Percentiles rank a stretch among this genome's conserved stretches.
phyloP scores from a whole-genome alignment of 2,329 filamentous ascomycete species.

The Chaetoscypha palmicola region DNA sequence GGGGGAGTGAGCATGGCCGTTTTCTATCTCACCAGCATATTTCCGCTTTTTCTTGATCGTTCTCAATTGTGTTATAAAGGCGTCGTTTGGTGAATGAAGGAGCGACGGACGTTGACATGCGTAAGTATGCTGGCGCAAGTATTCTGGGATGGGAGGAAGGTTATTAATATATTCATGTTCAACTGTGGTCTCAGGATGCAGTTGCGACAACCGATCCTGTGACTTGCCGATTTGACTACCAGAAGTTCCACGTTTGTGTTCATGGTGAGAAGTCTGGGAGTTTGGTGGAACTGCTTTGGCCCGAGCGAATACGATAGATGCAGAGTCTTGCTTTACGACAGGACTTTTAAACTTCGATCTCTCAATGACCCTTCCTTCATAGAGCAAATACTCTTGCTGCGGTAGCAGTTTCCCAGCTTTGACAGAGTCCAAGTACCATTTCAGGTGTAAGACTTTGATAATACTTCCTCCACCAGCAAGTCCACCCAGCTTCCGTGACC shows the following conservation, averaged over 20 bases:
- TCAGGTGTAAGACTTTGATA: constrained; percentile 49
- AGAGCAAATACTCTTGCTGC: constrained; percentile 45
- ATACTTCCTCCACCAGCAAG: no score
- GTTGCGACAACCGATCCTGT: constrained; percentile 32
- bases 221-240: constrained; percentile 10
- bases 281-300: constrained; percentile 21
- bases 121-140: constrained; percentile 53
- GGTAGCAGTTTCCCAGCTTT: constrained; percentile 40
- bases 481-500: constrained; percentile 4
- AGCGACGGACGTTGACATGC: constrained; percentile 76
- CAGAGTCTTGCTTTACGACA: constrained; percentile 21
- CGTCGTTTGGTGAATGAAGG: constrained; percentile 60
- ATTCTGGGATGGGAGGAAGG: constrained; percentile 63
- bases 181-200: constrained; percentile 67
- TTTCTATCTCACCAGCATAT: constrained; percentile 68
- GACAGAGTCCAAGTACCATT: constrained; percentile 52
- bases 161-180: constrained; percentile 58
- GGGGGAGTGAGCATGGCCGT: constrained; percentile 78
- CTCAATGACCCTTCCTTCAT: constrained; percentile 37
- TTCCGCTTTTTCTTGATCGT: constrained; percentile 66
- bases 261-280: constrained; percentile 20
- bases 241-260: constrained; percentile 9
- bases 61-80: constrained; percentile 67
- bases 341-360: neutral
- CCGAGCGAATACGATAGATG: constrained; percentile 25